Base-by-base conservation (phyloP, 306 rosid genomes). In the Dalbergia cultrata region DNA sequence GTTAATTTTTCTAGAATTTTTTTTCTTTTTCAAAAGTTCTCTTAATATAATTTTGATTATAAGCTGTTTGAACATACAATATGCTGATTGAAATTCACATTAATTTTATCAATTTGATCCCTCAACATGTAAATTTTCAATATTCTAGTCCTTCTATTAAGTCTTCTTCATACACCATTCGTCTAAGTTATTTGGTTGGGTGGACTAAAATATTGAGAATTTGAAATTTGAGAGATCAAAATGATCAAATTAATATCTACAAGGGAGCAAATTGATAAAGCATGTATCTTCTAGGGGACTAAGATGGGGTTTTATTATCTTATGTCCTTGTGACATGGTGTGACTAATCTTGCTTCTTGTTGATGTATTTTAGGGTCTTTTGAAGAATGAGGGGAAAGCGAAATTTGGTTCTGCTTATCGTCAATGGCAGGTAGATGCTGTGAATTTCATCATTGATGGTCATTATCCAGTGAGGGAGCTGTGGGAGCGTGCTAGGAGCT, bases 391-490 rank as follows among this genome's bases (percentile, higher is more conserved):
- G 80, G 99, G 99, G 59, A 89, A 91, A 86, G 93, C 34, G 22
- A 93, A 79, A 72, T 95, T 73, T 74, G 99, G 99, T 41, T 70
- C 90, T 9, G 91, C 94, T 85, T 95, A 13, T 83, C 90, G 81
- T 34, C 84, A 93, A 74, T 95, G 99, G 99, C 98, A 93, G 87
- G 77, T 87, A 7, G 98, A 95, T 88, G 89, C 96, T 12, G 70
- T 87, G 6, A 95, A 95, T 86, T 95, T 93, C 86, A 60, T 58
- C 79, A 90, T 95, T 52, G 98, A 95, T 62, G 98, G 88, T 79
- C 99, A 93, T 87, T 93, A 91, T 91, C 98, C 98, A 0, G 99
- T 95, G 78, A 90, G 96, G 77, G 99, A 95, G 86, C 79, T 95
- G 85, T 93, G 99, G 99, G 90, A 53, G 0, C 95, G 97, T 34